Evolutionary conservation across 768 basidiomycete species (phyloP).

Genomic region (Cubamyces lactineus): DNA sequence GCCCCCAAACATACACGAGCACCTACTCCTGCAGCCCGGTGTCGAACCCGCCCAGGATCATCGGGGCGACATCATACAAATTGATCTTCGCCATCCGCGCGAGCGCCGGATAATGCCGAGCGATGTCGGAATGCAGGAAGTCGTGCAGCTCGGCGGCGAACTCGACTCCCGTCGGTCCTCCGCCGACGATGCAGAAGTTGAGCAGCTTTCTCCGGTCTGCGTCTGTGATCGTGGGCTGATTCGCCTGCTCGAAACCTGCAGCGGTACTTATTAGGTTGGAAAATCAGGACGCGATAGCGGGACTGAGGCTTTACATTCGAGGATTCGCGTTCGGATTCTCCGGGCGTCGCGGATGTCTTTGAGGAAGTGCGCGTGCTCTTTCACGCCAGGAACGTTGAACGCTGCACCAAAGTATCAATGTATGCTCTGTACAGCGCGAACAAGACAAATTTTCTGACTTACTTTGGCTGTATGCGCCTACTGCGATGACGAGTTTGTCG

Average conservation of each 20-base stretch:
- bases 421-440: too few species aligned
- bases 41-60: constrained; percentile 78
- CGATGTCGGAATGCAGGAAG: constrained; percentile 68
- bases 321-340: constrained; percentile 66
- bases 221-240: constrained; percentile 77
- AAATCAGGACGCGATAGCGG: too few species aligned
- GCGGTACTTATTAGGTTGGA: too few species aligned
- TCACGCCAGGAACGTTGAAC: constrained; percentile 74
- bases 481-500: constrained; percentile 84
- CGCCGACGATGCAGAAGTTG: constrained; percentile 88
- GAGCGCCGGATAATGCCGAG: constrained; percentile 62
- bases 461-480: constrained; percentile 89
- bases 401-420: constrained; percentile 40
- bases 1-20: neutral
- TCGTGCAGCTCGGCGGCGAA: constrained; percentile 85
- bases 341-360: constrained; percentile 81
- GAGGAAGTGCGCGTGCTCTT: constrained; percentile 80
- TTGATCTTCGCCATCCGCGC: constrained; percentile 70
- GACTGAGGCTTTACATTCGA: constrained; percentile 59
- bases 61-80: constrained; percentile 80
- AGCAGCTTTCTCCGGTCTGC: constrained; percentile 74
- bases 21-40: constrained; percentile 60
- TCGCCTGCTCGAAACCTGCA: constrained; percentile 80
- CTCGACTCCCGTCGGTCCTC: constrained; percentile 80
- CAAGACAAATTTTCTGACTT: too few species aligned